Evolutionary conservation across 139 green algal genomes (phyloP), one percentile per base, ranked within the genome.

Genomic region (Coelastrella sp.): DNA sequence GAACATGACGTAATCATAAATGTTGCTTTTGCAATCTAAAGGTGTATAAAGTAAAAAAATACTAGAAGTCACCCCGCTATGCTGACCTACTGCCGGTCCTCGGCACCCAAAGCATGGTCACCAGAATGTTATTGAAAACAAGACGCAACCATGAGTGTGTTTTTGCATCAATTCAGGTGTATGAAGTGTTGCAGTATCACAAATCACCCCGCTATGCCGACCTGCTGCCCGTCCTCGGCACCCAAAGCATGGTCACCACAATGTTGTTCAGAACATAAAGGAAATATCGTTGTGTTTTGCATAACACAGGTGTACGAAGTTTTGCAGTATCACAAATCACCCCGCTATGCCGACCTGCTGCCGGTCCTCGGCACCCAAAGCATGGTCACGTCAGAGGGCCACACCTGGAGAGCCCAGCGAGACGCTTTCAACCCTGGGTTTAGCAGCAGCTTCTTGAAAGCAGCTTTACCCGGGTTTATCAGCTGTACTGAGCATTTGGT

Each of bases 381-480:
- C 20, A 66, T 91, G 22, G 56, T 91, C 23, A 66, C 82, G n/a
- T 73, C 88, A 61, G 88, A 91, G 66, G 88, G 88, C 13, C 57
- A 83, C 14, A 71, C 19, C 14, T 91, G 88, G 88, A 32, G 56
- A 7, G 59, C 17, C 0, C 88, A 91, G 73, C 80, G 88, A 3
- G 86, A 85, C 8, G 59, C 88, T 32, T 91, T 88, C 88, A 91
- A 88, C 80, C 80, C 71, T 20, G 88, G 88, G 17, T 91, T 91
- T 22, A 82, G 61, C 80, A 71, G 68, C 68, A 32, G 66, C 58
- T 91, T 91, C 59, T 71, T 91, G 13, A 78, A 71, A 54, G n/a
- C 80, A 7, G 88, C 88, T 0, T 16, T 88, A n/a, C 85, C 85
- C 19, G 85, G 85, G 20, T 83, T 90, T 65, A 58, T 90, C 22